Percentiles rank a stretch among this genome's conserved stretches.
Conservation (phyloP, 148 eudicot species). For the Chenopodium berlandieri region DNA sequence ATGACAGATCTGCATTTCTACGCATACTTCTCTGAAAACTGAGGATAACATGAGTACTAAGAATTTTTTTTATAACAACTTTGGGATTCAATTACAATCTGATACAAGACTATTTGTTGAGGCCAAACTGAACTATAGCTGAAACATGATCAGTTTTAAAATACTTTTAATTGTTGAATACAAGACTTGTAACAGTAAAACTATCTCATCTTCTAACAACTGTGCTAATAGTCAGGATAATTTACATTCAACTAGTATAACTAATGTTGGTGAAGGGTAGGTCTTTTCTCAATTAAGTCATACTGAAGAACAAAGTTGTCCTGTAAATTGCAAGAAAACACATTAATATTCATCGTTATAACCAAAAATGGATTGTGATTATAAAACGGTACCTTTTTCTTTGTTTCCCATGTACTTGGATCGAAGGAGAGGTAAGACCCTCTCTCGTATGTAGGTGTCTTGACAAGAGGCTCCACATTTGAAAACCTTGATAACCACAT, state of each 20-base stretch:
- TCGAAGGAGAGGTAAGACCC: constrained; percentile 66
- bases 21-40: no score
- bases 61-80: background rate
- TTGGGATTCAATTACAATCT: background rate
- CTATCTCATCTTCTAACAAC: constrained; percentile 9
- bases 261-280: constrained; percentile 35
- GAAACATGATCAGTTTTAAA: background rate
- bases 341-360: background rate
- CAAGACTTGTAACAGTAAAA: constrained; percentile 7
- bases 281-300: constrained; percentile 61
- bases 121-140: background rate
- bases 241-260: constrained; percentile 19
- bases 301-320: constrained; percentile 66
- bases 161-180: constrained; percentile 1
- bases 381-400: constrained; percentile 44
- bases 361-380: background rate
- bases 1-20: no score
- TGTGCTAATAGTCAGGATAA: constrained; percentile 19
- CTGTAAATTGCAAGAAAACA: constrained; percentile 32
- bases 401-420: constrained; percentile 62
- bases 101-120: background rate
- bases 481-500: constrained; percentile 53
- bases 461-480: constrained; percentile 54
- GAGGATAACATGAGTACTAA: background rate
- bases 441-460: constrained; percentile 57